Percentiles rank a stretch among this genome's conserved stretches.
Conservation (phyloP, 2,329 filamentous ascomycete species). For the Alternaria hordeiaustralica region DNA sequence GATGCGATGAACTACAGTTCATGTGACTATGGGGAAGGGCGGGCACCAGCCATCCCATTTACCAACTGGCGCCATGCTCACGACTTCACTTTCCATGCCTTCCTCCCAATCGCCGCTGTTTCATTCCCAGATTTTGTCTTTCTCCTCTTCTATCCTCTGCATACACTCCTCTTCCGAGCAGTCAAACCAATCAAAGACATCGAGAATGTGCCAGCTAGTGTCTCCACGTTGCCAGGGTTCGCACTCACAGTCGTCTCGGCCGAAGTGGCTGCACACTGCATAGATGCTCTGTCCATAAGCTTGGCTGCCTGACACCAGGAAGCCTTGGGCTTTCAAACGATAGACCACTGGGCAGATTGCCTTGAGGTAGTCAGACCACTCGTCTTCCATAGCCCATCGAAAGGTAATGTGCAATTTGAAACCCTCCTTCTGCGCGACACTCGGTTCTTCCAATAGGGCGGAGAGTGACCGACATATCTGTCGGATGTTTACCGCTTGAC, state of each 20-base stretch:
- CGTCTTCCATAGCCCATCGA: neutral
- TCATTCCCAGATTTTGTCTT: neutral
- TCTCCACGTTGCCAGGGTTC: neutral
- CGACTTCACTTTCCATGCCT: neutral
- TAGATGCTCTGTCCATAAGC: too few species aligned
- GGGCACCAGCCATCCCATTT: neutral
- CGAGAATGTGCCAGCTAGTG: accelerated
- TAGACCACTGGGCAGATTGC: neutral
- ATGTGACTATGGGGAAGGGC: neutral
- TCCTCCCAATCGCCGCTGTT: too few species aligned
- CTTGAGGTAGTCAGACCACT: neutral
- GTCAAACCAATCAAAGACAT: neutral
- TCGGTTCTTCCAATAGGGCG: neutral
- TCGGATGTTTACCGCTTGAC: neutral
- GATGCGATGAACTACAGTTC: neutral
- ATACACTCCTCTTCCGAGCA: neutral
- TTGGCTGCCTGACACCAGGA: neutral
- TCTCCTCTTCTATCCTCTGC: neutral
- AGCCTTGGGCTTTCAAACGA: neutral
- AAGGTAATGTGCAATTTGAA: neutral
- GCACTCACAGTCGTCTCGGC: too few species aligned
- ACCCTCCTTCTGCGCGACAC: neutral
- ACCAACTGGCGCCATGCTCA: neutral
- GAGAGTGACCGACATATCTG: neutral
- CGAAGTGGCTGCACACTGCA: too few species aligned